These are phyloP conservation scores for Venturia aucupariae DNA, from an alignment of 2,329 filamentous ascomycete species.

Conservation along the genomic window DNA sequence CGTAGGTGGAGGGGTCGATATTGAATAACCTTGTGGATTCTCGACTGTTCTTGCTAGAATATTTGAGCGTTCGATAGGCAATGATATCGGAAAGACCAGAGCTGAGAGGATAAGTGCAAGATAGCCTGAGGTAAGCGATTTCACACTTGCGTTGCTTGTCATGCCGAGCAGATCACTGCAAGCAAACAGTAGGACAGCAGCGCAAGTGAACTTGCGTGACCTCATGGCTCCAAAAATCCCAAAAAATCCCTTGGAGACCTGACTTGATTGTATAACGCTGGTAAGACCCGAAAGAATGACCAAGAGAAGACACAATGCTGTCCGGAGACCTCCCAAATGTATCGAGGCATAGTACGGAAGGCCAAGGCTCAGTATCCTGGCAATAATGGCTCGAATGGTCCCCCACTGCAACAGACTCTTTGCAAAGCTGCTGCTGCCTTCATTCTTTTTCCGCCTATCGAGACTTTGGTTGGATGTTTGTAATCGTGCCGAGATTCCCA, in stretches of 20 bases:
- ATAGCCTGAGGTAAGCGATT: constrained; percentile 1
- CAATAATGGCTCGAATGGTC: background rate
- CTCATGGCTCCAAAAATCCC: background rate
- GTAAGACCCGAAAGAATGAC: constrained; percentile 37
- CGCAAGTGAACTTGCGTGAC: constrained; percentile 1
- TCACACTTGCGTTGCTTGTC: background rate
- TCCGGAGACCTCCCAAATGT: constrained; percentile 44
- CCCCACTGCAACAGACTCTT: constrained; percentile 15
- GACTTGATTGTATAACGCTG: background rate
- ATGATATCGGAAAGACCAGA: constrained; percentile 7
- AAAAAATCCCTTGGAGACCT: background rate
- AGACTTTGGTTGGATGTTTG: constrained; percentile 21
- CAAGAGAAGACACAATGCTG: constrained; percentile 42
- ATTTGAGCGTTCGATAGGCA: background rate
- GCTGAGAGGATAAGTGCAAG: constrained; percentile 10
- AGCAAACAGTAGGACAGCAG: background rate
- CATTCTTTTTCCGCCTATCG: constrained; percentile 12
- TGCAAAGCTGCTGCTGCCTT: constrained; percentile 15
- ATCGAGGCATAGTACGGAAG: constrained; percentile 49
- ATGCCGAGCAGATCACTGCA: background rate
- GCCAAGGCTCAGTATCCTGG: constrained; percentile 31
- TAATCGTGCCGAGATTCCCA: constrained; percentile 33
- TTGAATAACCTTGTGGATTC: constrained; percentile 17
- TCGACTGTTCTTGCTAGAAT: constrained; percentile 9
- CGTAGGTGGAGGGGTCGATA: constrained; percentile 5